Evolutionary conservation across 768 basidiomycete genomes (phyloP).

Genomic region (Lactarius deliciosus): DNA sequence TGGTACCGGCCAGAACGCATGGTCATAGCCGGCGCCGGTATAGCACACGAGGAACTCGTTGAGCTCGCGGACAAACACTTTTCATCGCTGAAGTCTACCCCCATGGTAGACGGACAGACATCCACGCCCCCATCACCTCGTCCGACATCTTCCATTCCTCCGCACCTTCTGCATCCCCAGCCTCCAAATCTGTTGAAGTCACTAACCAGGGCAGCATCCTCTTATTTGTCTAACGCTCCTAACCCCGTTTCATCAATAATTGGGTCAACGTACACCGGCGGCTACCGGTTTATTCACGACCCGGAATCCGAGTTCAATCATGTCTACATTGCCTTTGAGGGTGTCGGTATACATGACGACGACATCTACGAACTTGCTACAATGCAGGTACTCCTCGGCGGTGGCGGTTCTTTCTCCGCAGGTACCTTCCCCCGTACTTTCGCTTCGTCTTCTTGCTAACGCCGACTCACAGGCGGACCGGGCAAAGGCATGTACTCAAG

Average conservation of each 20-base stretch:
- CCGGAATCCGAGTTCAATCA: conserved; percentile 78
- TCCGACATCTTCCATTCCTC: conserved; percentile 38
- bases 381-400: conserved; percentile 92
- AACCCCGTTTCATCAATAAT: conserved; percentile 19
- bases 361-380: conserved; percentile 93
- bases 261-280: conserved; percentile 73
- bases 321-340: conserved; percentile 90
- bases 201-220: conserved; percentile 72
- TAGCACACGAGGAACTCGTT: conserved; percentile 86
- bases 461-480: conserved; percentile 66
- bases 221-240: conserved; percentile 53
- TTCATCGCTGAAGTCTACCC: conserved; percentile 53
- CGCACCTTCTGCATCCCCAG: conserved; percentile 55
- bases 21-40: conserved; percentile 92
- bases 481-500: conserved; percentile 99
- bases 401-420: conserved; percentile 95
- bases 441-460: neutral
- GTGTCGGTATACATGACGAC: conserved; percentile 84
- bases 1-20: conserved; percentile 96
- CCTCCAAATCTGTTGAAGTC: conserved; percentile 61
- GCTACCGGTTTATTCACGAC: conserved; percentile 67
- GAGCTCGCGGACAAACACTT: conserved; percentile 84
- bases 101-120: conserved; percentile 31
- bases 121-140: conserved; percentile 36
- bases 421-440: conserved; percentile 41